Conservation (phyloP, 2,329 filamentous ascomycete genomes). For the Fusarium secorum region DNA sequence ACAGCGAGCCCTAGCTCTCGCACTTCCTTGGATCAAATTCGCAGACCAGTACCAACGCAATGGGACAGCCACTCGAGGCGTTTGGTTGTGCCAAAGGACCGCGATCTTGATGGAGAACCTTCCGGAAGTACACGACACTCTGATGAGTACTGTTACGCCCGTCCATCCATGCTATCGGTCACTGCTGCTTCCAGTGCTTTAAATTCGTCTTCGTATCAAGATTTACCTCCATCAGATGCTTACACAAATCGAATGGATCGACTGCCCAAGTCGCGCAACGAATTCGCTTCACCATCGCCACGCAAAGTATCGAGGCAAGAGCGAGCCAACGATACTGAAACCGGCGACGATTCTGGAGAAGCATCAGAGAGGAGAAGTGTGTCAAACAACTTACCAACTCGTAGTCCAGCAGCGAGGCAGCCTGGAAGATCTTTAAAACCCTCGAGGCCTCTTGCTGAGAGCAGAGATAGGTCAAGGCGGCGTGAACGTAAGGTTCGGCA, state of each 20-base stretch:
- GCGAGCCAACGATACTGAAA: conserved; percentile 12
- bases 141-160: conserved; percentile 50
- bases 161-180: conserved; percentile 59
- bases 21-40: conserved; percentile 45
- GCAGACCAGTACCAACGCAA: conserved; percentile 49
- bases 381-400: conserved; percentile 24
- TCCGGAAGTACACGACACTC: conserved; percentile 48
- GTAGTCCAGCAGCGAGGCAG: conserved; percentile 27
- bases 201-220: conserved; percentile 46
- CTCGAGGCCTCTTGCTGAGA: conserved; percentile 22
- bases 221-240: conserved; percentile 30
- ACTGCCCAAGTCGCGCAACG: conserved; percentile 1
- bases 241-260: conserved; percentile 29
- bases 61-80: conserved; percentile 66
- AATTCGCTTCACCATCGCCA: conserved; percentile 15
- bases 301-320: conserved; percentile 34
- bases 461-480: conserved; percentile 29
- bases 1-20: conserved; percentile 33
- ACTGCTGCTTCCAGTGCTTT: conserved; percentile 66
- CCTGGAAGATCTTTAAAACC: conserved; percentile 17
- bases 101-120: conserved; percentile 44
- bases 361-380: conserved; percentile 26
- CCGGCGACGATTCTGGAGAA: conserved; percentile 36
- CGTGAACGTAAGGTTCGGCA: conserved; percentile 32
- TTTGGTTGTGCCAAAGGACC: conserved; percentile 53